phyloP scores from a whole-genome alignment of 768 basidiomycete genomes.

The Boletus rubescentipes region DNA sequence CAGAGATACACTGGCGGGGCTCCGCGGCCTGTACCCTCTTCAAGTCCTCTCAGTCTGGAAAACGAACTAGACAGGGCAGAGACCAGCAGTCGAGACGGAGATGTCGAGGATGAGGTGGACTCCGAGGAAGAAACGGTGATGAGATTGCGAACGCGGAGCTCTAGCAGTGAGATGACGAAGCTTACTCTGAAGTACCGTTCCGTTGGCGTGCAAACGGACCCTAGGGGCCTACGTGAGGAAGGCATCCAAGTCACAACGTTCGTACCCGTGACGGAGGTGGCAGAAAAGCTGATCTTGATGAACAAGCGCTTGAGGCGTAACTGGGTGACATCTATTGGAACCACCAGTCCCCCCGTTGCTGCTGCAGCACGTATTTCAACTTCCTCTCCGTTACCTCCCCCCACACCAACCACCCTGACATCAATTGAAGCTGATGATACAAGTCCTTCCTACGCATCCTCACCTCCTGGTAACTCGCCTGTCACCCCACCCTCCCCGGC shows the following conservation, averaged over 20 bases:
- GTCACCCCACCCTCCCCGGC: conserved; percentile 51
- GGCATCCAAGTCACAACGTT: conserved; percentile 55
- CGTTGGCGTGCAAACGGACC: conserved; percentile 70
- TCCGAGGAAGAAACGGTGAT: conserved; percentile 42
- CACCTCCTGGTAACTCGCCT: conserved; percentile 52
- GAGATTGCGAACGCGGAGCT: conserved; percentile 38
- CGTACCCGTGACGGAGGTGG: conserved; percentile 13
- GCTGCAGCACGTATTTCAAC: background rate
- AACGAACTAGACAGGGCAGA: conserved; percentile 46
- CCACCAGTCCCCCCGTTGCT: background rate
- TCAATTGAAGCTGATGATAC: conserved; percentile 5
- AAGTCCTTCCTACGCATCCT: conserved; percentile 7
- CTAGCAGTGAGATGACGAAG: conserved; percentile 23
- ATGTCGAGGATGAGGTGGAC: conserved; percentile 75
- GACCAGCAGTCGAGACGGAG: conserved; percentile 76
- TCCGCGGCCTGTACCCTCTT: conserved; percentile 47
- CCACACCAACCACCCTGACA: conserved; percentile 9
- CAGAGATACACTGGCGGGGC: conserved; percentile 68
- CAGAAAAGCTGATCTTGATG: conserved; percentile 23
- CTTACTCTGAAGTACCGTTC: conserved; percentile 51
- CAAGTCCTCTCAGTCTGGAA: conserved; percentile 32
- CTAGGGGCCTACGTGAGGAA: conserved; percentile 51
- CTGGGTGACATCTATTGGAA: conserved; percentile 15
- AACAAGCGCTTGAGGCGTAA: conserved; percentile 22
- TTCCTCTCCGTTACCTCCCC: background rate